These are phyloP conservation scores for Sclerotinia trifoliorum DNA, from an alignment of 2,329 filamentous ascomycete genomes.

Conservation along the genomic window DNA sequence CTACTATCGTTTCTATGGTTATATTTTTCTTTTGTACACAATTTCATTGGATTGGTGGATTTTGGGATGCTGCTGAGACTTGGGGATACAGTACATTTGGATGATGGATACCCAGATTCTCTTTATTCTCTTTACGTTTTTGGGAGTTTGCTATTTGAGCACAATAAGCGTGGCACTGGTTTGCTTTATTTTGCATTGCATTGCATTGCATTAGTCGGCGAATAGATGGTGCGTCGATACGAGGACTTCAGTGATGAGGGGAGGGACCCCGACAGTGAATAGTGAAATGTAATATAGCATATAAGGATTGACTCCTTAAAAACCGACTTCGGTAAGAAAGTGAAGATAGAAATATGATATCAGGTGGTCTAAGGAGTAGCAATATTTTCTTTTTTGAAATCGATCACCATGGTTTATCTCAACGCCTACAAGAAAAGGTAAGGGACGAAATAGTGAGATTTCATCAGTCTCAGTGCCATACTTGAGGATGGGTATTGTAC, in stretches of 20 bases:
- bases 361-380: no score
- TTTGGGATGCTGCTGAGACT: not conserved
- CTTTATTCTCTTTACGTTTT: not conserved
- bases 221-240: constrained; percentile 7
- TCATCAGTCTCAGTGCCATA: no score
- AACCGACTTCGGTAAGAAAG: no score
- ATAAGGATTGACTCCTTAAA: no score
- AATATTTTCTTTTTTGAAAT: no score
- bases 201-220: constrained; percentile 1
- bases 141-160: not conserved
- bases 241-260: not conserved
- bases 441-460: no score
- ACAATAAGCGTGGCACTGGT: not conserved
- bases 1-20: not conserved
- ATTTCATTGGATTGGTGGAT: not conserved
- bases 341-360: no score
- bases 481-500: no score
- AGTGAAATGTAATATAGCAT: no score
- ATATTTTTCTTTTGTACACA: not conserved
- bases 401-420: no score
- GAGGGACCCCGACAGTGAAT: not conserved
- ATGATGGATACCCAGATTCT: constrained; percentile 17
- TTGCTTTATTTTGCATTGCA: constrained; percentile 8
- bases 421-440: no score
- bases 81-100: constrained; percentile 7